Evolutionary conservation across 495 filamentous ascomycete species (phyloP).

Genomic region (Penicillium canescens): DNA sequence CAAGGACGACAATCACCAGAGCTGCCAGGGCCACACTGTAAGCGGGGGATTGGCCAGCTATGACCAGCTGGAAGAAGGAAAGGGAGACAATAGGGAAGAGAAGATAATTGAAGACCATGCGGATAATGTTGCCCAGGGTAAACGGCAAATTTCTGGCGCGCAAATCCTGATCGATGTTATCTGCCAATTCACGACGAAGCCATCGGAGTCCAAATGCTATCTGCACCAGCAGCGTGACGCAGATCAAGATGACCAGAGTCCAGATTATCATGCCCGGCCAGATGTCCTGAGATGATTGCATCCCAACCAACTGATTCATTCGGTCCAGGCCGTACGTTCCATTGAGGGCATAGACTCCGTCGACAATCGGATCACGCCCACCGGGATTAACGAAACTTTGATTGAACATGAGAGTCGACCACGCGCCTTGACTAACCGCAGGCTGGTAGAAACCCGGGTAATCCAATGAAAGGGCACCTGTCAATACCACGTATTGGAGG

Average conservation of each 20-base stretch:
- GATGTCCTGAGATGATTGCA: conserved; percentile 73
- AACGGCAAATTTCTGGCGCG: conserved; percentile 93
- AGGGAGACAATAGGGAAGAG: conserved; percentile 81
- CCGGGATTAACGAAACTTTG: conserved; percentile 77
- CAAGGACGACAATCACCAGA: conserved; percentile 66
- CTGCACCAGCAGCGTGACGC: conserved; percentile 71
- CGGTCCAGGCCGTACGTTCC: conserved; percentile 77
- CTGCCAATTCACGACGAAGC: conserved; percentile 66
- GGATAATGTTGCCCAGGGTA: conserved; percentile 79
- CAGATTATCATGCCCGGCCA: conserved; percentile 92
- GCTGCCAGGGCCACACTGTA: conserved; percentile 72
- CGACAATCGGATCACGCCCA: conserved; percentile 63
- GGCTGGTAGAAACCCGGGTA: conserved; percentile 97
- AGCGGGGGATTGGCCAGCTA: conserved; percentile 62
- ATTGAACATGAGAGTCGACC: conserved; percentile 92
- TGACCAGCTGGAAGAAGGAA: conserved; percentile 89
- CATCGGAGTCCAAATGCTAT: conserved; percentile 73
- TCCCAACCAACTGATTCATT: conserved; percentile 81
- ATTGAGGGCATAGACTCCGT: conserved; percentile 77
- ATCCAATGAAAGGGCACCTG: conserved; percentile 78
- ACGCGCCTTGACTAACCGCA: conserved; percentile 78
- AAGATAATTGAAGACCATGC: conserved; percentile 90
- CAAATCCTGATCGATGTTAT: conserved; percentile 81
- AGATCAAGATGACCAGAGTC: conserved; percentile 71
- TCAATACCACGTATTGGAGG: conserved; percentile 88